phyloP scores from a whole-genome alignment of 176 grass and related monocot genomes.

The Bonia amplexicaulis region DNA sequence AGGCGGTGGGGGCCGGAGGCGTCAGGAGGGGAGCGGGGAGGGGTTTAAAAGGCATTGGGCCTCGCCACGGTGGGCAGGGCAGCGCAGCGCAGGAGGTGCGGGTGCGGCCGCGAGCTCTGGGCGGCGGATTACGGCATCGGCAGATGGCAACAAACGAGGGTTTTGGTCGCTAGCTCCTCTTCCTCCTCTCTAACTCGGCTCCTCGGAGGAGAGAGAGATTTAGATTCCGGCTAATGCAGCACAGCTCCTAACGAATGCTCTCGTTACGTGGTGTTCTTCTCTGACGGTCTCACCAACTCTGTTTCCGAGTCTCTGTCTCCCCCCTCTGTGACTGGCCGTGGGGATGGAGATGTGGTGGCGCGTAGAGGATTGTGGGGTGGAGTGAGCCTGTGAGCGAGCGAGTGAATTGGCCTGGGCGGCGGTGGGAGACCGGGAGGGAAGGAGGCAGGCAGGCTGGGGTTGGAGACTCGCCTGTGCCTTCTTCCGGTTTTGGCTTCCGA shows the following conservation, averaged over 20 bases:
- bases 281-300: slow-evolving; percentile 18
- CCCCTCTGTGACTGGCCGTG: background rate
- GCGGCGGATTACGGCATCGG: slow-evolving; percentile 45
- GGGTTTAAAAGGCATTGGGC: slow-evolving; percentile 64
- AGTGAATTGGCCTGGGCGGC: background rate
- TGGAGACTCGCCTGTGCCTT: background rate
- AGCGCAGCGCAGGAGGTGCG: background rate
- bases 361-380: background rate
- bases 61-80: slow-evolving; percentile 15
- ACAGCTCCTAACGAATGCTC: background rate
- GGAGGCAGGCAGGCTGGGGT: background rate
- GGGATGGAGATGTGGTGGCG: slow-evolving; percentile 11
- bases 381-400: too few species aligned
- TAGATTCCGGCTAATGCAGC: slow-evolving; percentile 26
- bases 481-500: background rate
- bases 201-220: slow-evolving; percentile 10
- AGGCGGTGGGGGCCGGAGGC: slow-evolving; percentile 32
- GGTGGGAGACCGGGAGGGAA: background rate
- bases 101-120: slow-evolving; percentile 11
- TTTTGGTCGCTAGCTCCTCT: slow-evolving; percentile 22
- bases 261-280: background rate
- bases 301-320: background rate
- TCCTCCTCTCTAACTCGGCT: background rate
- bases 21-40: slow-evolving; percentile 21
- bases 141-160: slow-evolving; percentile 29